A percentile compares a stretch with the other conserved stretches of the same genome.
Conservation (phyloP, 331 rosid species). For the Pyracantha coccinea region DNA sequence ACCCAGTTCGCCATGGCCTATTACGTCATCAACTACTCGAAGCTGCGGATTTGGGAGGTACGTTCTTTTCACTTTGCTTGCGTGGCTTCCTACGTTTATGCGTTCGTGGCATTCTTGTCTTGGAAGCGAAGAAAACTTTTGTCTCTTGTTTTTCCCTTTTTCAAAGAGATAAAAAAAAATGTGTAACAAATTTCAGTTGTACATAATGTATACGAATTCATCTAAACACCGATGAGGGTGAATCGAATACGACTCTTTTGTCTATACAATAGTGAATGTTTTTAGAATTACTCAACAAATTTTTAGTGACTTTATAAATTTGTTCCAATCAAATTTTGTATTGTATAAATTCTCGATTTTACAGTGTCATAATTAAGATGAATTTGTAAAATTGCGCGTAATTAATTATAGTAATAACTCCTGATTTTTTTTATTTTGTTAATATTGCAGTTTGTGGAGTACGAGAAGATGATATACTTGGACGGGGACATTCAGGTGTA, state of each 20-base stretch:
- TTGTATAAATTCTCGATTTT: no score
- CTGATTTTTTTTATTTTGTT: background rate
- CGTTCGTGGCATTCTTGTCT: background rate
- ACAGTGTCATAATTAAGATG: no score
- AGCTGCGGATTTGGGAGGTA: slow-evolving; percentile 98
- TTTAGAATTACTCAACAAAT: no score
- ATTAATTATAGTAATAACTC: background rate
- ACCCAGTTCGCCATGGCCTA: slow-evolving; percentile 91
- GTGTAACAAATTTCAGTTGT: no score
- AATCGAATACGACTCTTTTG: no score
- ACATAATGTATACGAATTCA: no score
- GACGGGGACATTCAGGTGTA: slow-evolving; percentile 86
- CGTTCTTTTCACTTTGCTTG: background rate
- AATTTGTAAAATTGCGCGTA: no score
- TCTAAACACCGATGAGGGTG: no score
- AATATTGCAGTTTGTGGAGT: slow-evolving; percentile 66
- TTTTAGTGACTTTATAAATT: no score
- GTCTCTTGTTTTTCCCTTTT: background rate
- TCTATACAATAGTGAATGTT: no score
- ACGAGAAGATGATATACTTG: slow-evolving; percentile 64
- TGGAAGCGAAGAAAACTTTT: background rate
- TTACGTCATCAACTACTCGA: slow-evolving; percentile 89
- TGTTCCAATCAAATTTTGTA: no score
- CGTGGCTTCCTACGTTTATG: background rate
- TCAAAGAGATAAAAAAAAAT: no score